A percentile compares a stretch with the other conserved stretches of the same genome.
These are phyloP conservation scores for Diaporthe sp. DNA, from an alignment of 2,329 filamentous ascomycete genomes.

Conservation along the genomic window DNA sequence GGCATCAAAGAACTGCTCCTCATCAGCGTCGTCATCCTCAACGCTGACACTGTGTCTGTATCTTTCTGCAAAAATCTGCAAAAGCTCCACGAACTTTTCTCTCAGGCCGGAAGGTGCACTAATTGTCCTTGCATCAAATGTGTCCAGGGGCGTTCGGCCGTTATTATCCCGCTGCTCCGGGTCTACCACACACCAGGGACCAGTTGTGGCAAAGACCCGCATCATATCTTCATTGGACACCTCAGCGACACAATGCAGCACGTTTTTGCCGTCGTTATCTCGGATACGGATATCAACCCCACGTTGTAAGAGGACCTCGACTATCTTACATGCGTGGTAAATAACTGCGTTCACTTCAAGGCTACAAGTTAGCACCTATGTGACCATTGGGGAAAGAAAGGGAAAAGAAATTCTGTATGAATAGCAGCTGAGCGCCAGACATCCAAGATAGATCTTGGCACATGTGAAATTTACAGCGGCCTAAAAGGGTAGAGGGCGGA, in stretches of 20 bases:
- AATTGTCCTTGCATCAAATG: slow-evolving; percentile 1
- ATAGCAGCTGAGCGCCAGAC: background rate
- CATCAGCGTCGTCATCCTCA: background rate
- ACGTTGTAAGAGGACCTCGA: background rate
- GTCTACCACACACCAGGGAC: background rate
- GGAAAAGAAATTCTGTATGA: too few relatives aligned
- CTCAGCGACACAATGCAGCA: slow-evolving; percentile 15
- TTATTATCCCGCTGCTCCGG: background rate
- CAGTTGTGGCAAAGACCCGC: background rate
- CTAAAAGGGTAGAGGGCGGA: background rate
- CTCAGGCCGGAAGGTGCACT: background rate
- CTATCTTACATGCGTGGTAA: slow-evolving; percentile 7
- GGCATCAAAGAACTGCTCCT: slow-evolving; percentile 23
- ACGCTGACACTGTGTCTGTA: background rate
- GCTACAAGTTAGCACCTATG: background rate
- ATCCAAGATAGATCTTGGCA: too few relatives aligned
- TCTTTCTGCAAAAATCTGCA: slow-evolving; percentile 5
- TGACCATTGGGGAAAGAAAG: background rate
- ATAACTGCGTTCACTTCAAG: slow-evolving; percentile 13
- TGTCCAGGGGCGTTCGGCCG: slow-evolving; percentile 6
- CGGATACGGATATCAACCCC: background rate
- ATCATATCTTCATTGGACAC: slow-evolving; percentile 20
- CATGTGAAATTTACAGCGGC: background rate
- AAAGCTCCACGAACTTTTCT: slow-evolving; percentile 1
- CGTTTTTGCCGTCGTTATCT: background rate